Evolutionary conservation across 2,329 filamentous ascomycete genomes (phyloP).

Genomic region (Dactylellina parvicollis): DNA sequence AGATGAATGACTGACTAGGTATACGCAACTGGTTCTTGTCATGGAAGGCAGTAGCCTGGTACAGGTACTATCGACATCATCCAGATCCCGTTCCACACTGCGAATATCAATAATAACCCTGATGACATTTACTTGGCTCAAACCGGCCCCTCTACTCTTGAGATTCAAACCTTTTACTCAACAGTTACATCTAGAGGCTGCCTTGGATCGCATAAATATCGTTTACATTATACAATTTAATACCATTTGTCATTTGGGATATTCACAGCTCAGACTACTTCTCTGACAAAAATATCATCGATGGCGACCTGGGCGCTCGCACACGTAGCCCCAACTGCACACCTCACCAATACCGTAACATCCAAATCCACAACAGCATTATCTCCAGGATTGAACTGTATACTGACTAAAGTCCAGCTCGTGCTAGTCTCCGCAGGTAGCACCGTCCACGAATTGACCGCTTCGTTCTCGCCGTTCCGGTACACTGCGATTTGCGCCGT

Average conservation of each 20-base stretch:
- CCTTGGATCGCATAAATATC: neutral
- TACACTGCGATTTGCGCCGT: constrained; percentile 26
- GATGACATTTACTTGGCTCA: too few relatives aligned
- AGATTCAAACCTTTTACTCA: too few relatives aligned
- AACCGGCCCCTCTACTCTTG: too few relatives aligned
- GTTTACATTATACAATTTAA: neutral
- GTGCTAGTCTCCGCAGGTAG: constrained; percentile 9
- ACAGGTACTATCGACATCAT: too few relatives aligned
- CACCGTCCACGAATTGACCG: constrained; percentile 7
- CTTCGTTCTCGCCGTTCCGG: constrained; percentile 19
- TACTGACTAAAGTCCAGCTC: constrained; percentile 15
- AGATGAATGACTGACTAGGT: too few relatives aligned
- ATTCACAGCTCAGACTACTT: constrained; percentile 1
- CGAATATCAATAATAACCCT: too few relatives aligned
- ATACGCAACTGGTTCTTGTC: too few relatives aligned
- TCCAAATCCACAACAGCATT: constrained; percentile 19
- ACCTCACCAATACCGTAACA: constrained; percentile 15
- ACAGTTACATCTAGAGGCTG: too few relatives aligned
- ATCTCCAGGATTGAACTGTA: constrained; percentile 25
- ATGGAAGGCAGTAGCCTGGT: too few relatives aligned
- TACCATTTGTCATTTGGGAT: too few relatives aligned
- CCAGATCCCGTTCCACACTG: too few relatives aligned
- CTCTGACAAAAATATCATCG: constrained; percentile 16
- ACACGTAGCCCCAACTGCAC: constrained; percentile 1
- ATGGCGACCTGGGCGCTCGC: constrained; percentile 9